Base-by-base conservation (phyloP, 106 monocot species). In the Dioscorea alata region DNA sequence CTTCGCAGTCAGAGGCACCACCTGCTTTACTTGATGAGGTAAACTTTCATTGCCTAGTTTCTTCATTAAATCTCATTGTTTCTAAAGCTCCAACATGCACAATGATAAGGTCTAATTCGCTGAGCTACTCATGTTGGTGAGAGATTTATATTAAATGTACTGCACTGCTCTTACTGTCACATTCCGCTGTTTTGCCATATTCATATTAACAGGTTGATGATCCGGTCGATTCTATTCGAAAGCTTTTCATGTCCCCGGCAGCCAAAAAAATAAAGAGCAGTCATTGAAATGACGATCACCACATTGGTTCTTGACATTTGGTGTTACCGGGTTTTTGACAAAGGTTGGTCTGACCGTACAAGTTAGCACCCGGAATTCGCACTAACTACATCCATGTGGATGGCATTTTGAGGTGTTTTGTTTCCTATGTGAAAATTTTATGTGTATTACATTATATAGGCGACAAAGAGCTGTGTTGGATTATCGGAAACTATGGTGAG, bases 181-280 rank as follows among this genome's bases (percentile, higher is more conserved):
- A 17, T 52, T 28, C 51, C 12, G 64, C 23, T 53, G 52, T 24
- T 60, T 64, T 33, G 14, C 17, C 9, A 7, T 21, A 20, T 13
- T 49, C 34, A 20, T 24, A 2, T 33, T 19, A 4, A 14, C 86
- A 97, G 96, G 69, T 59, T 0, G 88, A 96, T 61, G 95, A 97
- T 71, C 89, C 92, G 5, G 25, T 89, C 48, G 52, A 74, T 57
- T 97, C 92, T 0, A 75, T 97, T 19, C 61, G 92, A 49, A 85
- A 72, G 72, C 86, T 97, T 70, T 97, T 97, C 76, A 61, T 67
- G 60, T 74, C 83, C 18, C 82, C 92, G 51, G 69, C 80, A 1
- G 34, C 71, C 5, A 86, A 86, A 73, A 81, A 80, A 74, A 68
- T 62, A 53, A 88, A 84, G 65, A 32, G 75, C 34, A 35, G 16